These are phyloP conservation scores for Ormosia emarginata DNA, from an alignment of 306 rosid species.

Conservation along the genomic window DNA sequence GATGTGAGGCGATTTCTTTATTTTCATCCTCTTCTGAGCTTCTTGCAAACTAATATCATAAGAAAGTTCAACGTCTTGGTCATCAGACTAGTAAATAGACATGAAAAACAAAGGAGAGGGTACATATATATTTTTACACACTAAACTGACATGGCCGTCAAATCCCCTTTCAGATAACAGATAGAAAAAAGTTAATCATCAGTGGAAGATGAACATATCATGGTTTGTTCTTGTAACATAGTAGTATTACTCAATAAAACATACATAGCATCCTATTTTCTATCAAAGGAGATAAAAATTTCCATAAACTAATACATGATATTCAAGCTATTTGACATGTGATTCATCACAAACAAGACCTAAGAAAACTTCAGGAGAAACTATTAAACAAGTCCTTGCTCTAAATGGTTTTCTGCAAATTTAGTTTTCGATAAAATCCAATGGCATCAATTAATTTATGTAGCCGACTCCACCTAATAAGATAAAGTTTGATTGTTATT, in stretches of 20 bases:
- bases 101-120: background rate
- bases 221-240: background rate
- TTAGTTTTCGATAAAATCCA: background rate
- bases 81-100: conserved; percentile 2
- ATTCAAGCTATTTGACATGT: background rate
- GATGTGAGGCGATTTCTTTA: conserved; percentile 92
- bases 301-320: background rate
- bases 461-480: background rate
- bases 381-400: background rate
- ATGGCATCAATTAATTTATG: background rate
- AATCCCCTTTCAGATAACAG: background rate
- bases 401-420: background rate
- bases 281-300: background rate
- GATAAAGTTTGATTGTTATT: background rate
- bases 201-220: background rate
- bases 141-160: background rate
- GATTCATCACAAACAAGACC: background rate
- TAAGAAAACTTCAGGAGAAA: background rate
- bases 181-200: background rate
- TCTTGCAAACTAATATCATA: conserved; percentile 83
- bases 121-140: background rate
- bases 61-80: conserved; percentile 20
- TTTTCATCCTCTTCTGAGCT: conserved; percentile 99
- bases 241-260: background rate
- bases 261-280: background rate